phyloP scores from a whole-genome alignment of 2,329 filamentous ascomycete genomes.

The Aspergillus fructus region DNA sequence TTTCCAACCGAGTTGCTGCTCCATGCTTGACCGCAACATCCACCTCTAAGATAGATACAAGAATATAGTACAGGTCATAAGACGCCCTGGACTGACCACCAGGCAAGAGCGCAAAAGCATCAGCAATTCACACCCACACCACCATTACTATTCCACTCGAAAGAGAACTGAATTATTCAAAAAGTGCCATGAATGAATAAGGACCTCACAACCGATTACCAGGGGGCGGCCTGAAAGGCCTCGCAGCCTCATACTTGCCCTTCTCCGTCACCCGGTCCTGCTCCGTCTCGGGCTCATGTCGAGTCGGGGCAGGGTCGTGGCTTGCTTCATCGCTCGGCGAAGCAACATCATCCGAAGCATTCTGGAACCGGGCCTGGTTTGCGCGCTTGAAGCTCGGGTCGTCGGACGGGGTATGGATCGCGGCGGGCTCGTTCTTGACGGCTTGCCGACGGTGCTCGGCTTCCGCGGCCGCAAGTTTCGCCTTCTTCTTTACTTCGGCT shows the following conservation, averaged over 20 bases:
- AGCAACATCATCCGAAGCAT: slow-evolving; percentile 49
- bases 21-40: background rate
- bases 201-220: slow-evolving; percentile 70
- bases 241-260: slow-evolving; percentile 82
- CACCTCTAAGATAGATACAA: background rate
- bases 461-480: slow-evolving; percentile 37
- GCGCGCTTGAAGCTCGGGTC: slow-evolving; percentile 37
- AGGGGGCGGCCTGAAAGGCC: slow-evolving; percentile 74
- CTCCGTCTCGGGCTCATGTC: slow-evolving; percentile 74
- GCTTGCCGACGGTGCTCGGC: slow-evolving; percentile 34
- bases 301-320: slow-evolving; percentile 79
- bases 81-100: background rate
- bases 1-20: background rate
- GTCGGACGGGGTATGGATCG: slow-evolving; percentile 20
- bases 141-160: background rate
- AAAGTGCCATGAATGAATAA: background rate
- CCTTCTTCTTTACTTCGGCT: slow-evolving; percentile 63
- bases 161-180: background rate
- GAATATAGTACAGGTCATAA: slow-evolving; percentile 7
- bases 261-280: slow-evolving; percentile 68
- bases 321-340: slow-evolving; percentile 72
- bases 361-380: slow-evolving; percentile 29
- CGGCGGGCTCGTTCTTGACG: slow-evolving; percentile 10
- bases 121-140: background rate
- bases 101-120: background rate